These are phyloP conservation scores for Abortiporus biennis DNA, from an alignment of 1,284 basidiomycete species.

Conservation along the genomic window DNA sequence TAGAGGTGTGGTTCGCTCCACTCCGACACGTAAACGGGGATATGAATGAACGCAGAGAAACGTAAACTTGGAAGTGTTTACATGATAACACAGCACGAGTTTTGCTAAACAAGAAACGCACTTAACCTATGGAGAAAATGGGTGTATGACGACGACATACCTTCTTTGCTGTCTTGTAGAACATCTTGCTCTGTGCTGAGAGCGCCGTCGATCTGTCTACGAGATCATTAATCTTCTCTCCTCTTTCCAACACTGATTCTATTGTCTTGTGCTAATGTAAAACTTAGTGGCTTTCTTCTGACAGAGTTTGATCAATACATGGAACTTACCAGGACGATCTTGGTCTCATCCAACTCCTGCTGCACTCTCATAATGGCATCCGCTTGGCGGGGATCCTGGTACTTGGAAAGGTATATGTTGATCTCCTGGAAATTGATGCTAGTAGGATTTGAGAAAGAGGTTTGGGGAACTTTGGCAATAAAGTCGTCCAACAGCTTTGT, in stretches of 20 bases:
- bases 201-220: conserved; percentile 93
- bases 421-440: conserved; percentile 70
- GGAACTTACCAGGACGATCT: conserved; percentile 83
- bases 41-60: too few relatives aligned
- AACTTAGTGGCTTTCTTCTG: background rate
- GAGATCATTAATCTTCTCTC: conserved; percentile 96
- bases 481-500: conserved; percentile 96
- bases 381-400: conserved; percentile 97
- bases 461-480: conserved; percentile 69
- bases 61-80: too few relatives aligned
- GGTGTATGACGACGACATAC: conserved; percentile 24
- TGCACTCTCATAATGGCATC: conserved; percentile 99
- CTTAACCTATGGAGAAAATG: background rate
- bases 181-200: conserved; percentile 89
- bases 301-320: background rate
- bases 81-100: conserved; percentile 57
- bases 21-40: too few relatives aligned
- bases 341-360: conserved; percentile 97
- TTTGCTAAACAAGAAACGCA: conserved; percentile 42
- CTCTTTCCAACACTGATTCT: conserved; percentile 92
- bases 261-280: conserved; percentile 91
- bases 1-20: too few relatives aligned
- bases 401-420: conserved; percentile 82
- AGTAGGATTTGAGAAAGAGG: conserved; percentile 56
- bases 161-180: conserved; percentile 80